These are phyloP conservation scores for Basipetospora chlamydospora DNA, from an alignment of 2,329 filamentous ascomycete species.

Conservation along the genomic window DNA sequence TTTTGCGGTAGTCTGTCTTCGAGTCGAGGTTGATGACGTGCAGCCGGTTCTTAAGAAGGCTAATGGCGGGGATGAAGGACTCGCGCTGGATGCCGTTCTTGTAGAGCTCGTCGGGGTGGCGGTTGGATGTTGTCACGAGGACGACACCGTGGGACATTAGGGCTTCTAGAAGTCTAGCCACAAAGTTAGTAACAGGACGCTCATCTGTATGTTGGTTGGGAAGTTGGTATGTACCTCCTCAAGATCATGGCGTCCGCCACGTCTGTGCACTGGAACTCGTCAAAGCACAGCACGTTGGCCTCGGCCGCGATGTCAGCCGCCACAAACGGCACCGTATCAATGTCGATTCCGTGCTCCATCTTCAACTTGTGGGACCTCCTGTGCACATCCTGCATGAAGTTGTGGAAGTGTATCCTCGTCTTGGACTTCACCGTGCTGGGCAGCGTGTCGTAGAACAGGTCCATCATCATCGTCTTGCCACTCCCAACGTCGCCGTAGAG, in stretches of 20 bases:
- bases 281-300: slow-evolving; percentile 83
- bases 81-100: slow-evolving; percentile 95
- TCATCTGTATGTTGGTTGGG: no score
- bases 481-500: slow-evolving; percentile 94
- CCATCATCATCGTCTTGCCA: slow-evolving; percentile 99
- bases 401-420: slow-evolving; percentile 94
- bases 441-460: slow-evolving; percentile 89
- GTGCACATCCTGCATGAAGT: slow-evolving; percentile 98
- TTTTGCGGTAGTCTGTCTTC: slow-evolving; percentile 92
- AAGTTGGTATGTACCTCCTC: slow-evolving; percentile 38
- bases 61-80: slow-evolving; percentile 90
- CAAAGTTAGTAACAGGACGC: neutral
- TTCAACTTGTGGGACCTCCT: slow-evolving; percentile 81
- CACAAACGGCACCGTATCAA: slow-evolving; percentile 82
- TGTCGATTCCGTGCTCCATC: slow-evolving; percentile 73
- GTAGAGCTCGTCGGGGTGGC: slow-evolving; percentile 93
- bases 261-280: slow-evolving; percentile 98
- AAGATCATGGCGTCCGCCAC: slow-evolving; percentile 98
- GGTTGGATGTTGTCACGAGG: slow-evolving; percentile 87
- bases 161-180: slow-evolving; percentile 58
- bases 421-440: slow-evolving; percentile 67
- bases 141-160: slow-evolving; percentile 97
- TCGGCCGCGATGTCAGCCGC: slow-evolving; percentile 85
- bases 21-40: slow-evolving; percentile 91
- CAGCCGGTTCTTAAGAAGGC: slow-evolving; percentile 70